Percentiles rank a stretch among this genome's conserved stretches.
Conservation (phyloP, 2,329 filamentous ascomycete species). For the Pleoardoris graminearum region DNA sequence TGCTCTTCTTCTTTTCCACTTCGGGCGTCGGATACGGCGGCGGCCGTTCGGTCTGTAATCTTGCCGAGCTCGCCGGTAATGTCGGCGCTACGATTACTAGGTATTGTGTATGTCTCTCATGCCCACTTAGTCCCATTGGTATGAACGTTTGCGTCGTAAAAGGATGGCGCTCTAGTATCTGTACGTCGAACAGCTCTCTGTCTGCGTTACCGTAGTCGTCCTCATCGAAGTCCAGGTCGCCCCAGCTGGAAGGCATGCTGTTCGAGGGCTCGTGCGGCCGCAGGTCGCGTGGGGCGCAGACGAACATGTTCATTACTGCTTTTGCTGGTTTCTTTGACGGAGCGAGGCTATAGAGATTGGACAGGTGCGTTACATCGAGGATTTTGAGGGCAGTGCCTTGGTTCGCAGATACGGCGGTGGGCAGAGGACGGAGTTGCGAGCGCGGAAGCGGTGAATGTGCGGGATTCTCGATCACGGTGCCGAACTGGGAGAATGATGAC, state of each 20-base stretch:
- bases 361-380: conserved; percentile 73
- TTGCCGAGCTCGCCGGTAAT: conserved; percentile 54
- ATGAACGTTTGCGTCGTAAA: conserved; percentile 94
- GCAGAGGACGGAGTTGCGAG: conserved; percentile 52
- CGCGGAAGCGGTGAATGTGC: conserved; percentile 55
- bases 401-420: conserved; percentile 66
- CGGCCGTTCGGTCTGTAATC: conserved; percentile 31
- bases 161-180: conserved; percentile 85
- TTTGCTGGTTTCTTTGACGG: conserved; percentile 61
- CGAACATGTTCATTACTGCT: conserved; percentile 84
- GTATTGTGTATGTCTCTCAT: conserved; percentile 60
- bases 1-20: conserved; percentile 28
- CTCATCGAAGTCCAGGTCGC: conserved; percentile 39
- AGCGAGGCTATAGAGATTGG: conserved; percentile 69
- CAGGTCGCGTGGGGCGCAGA: conserved; percentile 70
- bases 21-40: conserved; percentile 50
- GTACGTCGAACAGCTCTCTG: conserved; percentile 62
- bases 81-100: conserved; percentile 89
- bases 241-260: conserved; percentile 42
- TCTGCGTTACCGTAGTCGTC: conserved; percentile 31
- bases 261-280: conserved; percentile 44
- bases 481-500: conserved; percentile 74
- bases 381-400: conserved; percentile 90
- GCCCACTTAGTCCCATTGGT: conserved; percentile 64
- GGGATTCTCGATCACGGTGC: conserved; percentile 79